Evolutionary conservation across 2,329 filamentous ascomycete genomes (phyloP).

Genomic region (Cadophora gregata): DNA sequence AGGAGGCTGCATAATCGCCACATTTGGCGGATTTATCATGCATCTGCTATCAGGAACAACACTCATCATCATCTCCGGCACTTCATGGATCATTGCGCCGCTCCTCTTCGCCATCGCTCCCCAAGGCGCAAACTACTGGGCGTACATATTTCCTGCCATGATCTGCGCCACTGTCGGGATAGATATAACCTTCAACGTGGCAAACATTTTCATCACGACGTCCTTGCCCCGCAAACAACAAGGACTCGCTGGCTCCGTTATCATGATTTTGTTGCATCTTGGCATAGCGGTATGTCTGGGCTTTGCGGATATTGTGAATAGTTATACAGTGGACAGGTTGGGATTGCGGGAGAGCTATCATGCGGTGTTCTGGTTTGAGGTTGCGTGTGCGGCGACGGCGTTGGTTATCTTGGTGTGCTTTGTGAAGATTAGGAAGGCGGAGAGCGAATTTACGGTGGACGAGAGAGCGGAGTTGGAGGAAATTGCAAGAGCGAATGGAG

Average conservation of each 20-base stretch:
- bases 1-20: conserved; percentile 72
- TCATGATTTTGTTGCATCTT: conserved; percentile 73
- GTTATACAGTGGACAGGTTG: conserved; percentile 45
- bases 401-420: conserved; percentile 58
- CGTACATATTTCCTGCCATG: conserved; percentile 75
- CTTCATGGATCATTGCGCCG: conserved; percentile 57
- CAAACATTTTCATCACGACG: conserved; percentile 80
- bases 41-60: conserved; percentile 60
- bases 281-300: conserved; percentile 76
- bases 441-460: conserved; percentile 62
- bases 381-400: conserved; percentile 58
- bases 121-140: conserved; percentile 58
- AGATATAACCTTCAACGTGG: conserved; percentile 77
- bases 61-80: conserved; percentile 57
- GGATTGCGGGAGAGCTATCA: conserved; percentile 62
- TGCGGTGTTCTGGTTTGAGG: conserved; percentile 70
- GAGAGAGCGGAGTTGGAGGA: conserved; percentile 50
- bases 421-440: conserved; percentile 58
- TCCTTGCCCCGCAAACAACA: conserved; percentile 70
- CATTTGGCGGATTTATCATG: conserved; percentile 59
- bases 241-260: conserved; percentile 73
- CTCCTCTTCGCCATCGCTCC: conserved; percentile 62
- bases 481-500: background rate
- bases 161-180: conserved; percentile 73
- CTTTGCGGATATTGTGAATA: conserved; percentile 69